These are phyloP conservation scores for Vigna angularis DNA, from an alignment of 306 rosid species.

Conservation along the genomic window DNA sequence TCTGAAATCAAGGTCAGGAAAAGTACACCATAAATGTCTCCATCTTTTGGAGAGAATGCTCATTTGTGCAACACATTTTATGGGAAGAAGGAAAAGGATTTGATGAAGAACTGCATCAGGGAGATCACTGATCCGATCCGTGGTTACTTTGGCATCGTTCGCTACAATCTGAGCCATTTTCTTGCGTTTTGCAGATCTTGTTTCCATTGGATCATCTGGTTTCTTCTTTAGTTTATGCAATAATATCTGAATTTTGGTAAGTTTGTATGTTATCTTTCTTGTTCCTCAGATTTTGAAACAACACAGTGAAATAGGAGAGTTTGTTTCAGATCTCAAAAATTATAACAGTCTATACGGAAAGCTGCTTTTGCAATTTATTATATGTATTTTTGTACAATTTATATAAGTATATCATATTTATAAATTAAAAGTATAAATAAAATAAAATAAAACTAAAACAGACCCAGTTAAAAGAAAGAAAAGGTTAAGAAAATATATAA, in stretches of 20 bases:
- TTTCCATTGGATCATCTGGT: conserved; percentile 60
- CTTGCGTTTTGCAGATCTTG: conserved; percentile 65
- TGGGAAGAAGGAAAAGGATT: conserved; percentile 67
- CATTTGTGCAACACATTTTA: conserved; percentile 68
- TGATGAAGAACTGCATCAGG: conserved; percentile 77
- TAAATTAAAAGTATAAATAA: too few relatives aligned
- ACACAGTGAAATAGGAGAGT: conserved; percentile 49
- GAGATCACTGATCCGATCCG: conserved; percentile 72
- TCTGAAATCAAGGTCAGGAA: conserved; percentile 87
- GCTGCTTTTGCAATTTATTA: background rate
- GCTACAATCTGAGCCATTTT: conserved; percentile 39
- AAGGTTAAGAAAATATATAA: too few relatives aligned
- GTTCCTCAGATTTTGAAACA: conserved; percentile 55
- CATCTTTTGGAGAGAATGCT: conserved; percentile 71
- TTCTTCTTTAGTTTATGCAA: background rate
- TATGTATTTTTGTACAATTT: too few relatives aligned
- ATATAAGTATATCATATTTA: too few relatives aligned
- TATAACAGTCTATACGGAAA: conserved; percentile 40
- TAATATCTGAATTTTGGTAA: background rate
- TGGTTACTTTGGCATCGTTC: conserved; percentile 26
- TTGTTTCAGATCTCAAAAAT: conserved; percentile 45
- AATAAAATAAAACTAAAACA: too few relatives aligned
- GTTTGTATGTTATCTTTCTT: background rate
- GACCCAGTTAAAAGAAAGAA: too few relatives aligned
- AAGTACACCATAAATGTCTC: conserved; percentile 70